Percentiles rank a stretch among this genome's conserved stretches.
These are phyloP conservation scores for Eutrema yunnanense DNA, from an alignment of 345 rosid genomes.

Conservation along the genomic window DNA sequence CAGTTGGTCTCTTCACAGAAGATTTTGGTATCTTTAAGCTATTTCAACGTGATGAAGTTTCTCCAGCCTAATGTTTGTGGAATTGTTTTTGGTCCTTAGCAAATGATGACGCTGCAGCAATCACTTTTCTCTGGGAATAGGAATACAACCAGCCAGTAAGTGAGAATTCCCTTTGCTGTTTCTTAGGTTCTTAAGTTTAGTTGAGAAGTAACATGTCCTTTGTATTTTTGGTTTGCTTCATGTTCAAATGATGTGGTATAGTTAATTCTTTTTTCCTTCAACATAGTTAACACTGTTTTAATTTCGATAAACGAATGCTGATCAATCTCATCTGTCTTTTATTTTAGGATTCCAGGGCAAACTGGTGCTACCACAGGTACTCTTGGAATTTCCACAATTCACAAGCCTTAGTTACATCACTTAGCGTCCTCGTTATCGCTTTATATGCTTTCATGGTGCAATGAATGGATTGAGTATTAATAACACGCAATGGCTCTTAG, in stretches of 20 bases:
- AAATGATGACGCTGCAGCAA: slow-evolving; percentile 59
- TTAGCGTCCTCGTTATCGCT: background rate
- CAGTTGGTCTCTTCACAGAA: background rate
- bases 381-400: background rate
- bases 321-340: background rate
- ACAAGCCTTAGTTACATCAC: background rate
- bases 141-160: slow-evolving; percentile 62
- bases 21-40: background rate
- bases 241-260: background rate
- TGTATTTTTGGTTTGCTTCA: background rate
- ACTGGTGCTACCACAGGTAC: slow-evolving; percentile 49
- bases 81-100: slow-evolving; percentile 31
- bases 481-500: slow-evolving; percentile 16
- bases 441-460: background rate
- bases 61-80: background rate
- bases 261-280: background rate
- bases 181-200: background rate
- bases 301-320: background rate
- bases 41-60: background rate
- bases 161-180: background rate
- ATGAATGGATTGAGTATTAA: background rate
- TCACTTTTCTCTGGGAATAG: slow-evolving; percentile 51
- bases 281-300: background rate
- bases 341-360: slow-evolving; percentile 41
- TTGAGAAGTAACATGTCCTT: background rate